A percentile compares a stretch with the other conserved stretches of the same genome.
Evolutionary conservation across 176 grass and related monocot genomes (phyloP).

Genomic region (Microstegium vimineum): DNA sequence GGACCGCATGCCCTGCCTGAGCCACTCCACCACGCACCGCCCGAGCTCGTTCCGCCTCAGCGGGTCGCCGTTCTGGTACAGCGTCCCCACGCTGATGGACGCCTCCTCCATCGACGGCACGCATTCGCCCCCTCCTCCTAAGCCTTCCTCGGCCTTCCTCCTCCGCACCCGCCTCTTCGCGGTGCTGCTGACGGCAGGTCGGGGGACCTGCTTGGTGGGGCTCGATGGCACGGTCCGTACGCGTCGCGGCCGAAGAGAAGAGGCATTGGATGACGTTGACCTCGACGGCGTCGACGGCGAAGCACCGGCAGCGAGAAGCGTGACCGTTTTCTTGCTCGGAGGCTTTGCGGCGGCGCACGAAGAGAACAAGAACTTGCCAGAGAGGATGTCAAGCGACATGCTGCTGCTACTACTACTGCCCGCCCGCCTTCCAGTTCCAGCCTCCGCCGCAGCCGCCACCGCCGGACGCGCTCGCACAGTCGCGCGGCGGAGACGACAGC

Average conservation of each 20-base stretch:
- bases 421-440: not conserved
- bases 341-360: conserved; percentile 6
- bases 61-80: conserved; percentile 76
- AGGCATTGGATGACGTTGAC: not conserved
- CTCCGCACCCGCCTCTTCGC: conserved; percentile 3
- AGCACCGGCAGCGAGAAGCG: conserved; percentile 12
- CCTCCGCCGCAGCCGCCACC: not conserved
- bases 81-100: conserved; percentile 61
- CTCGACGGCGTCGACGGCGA: conserved; percentile 12
- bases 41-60: conserved; percentile 78
- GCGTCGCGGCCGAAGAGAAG: conserved; percentile 19
- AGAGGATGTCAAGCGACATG: conserved; percentile 36
- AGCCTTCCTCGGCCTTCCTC: conserved; percentile 27
- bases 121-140: conserved; percentile 35
- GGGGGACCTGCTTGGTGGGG: conserved; percentile 8
- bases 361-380: conserved; percentile 21
- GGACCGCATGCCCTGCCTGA: conserved; percentile 76
- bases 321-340: conserved; percentile 1
- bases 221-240: conserved; percentile 5
- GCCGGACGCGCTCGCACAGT: not conserved
- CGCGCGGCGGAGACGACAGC: not conserved
- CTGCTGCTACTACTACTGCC: not conserved
- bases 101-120: conserved; percentile 68
- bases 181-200: not conserved
- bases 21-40: conserved; percentile 70